Percentiles rank a stretch among this genome's conserved stretches.
Evolutionary conservation across 202 grass and related monocot genomes (phyloP).

Genomic region (Hordeum pubiflorum): DNA sequence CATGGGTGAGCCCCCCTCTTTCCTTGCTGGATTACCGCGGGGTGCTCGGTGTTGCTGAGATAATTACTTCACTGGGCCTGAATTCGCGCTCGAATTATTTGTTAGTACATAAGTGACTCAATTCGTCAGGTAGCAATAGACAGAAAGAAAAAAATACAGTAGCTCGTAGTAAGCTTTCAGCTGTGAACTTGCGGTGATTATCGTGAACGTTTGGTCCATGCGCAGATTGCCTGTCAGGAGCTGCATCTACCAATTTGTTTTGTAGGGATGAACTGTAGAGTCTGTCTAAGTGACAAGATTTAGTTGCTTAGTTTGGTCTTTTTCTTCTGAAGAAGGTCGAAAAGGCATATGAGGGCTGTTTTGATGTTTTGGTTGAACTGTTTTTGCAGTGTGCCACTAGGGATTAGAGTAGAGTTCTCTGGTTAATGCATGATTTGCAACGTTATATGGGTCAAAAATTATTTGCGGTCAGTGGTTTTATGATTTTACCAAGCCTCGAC

Average conservation of each 20-base stretch:
- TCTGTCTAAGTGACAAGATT: neutral
- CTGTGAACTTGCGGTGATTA: neutral
- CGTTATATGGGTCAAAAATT: neutral
- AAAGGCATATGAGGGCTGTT: neutral
- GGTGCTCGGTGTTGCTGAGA: too few relatives aligned
- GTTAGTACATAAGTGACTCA: neutral
- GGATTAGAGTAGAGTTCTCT: neutral
- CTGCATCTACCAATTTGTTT: too few relatives aligned
- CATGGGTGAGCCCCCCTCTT: constrained; percentile 42
- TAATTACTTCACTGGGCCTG: neutral
- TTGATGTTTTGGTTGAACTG: neutral
- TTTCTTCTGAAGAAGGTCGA: neutral
- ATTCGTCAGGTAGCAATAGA: neutral
- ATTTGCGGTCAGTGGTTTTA: neutral
- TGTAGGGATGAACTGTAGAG: too few relatives aligned
- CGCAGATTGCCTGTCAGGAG: too few relatives aligned
- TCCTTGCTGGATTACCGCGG: neutral
- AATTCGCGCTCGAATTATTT: neutral
- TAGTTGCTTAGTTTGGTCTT: neutral
- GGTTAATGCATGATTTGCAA: neutral
- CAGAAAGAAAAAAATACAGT: neutral
- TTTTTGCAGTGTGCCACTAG: neutral
- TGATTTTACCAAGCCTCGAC: neutral
- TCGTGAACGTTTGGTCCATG: neutral
- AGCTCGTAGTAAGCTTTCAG: neutral